Evolutionary conservation across 169 alveolate genomes (phyloP), one percentile per base, ranked within the genome.

Genomic region (Plasmodium adleri): DNA sequence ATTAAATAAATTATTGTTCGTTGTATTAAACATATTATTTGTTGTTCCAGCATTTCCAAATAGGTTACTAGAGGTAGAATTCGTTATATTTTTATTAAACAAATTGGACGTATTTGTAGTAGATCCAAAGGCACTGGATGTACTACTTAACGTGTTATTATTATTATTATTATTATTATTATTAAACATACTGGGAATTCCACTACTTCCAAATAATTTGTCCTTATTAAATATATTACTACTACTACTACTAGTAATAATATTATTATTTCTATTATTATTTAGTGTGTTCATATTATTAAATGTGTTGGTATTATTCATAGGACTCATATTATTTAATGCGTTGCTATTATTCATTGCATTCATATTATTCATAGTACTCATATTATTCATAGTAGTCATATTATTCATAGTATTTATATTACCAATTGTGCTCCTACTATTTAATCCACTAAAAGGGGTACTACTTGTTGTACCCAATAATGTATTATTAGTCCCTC

Each of bases 1-100:
- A 8, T 72, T 60, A 49, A 71, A 71, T 22, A 86, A 24, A 72
- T 47, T 86, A 47, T 54, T 74, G 39, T 26, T 47, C 15, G 60
- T 0, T 24, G 54, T 6, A 60, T 74, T 74, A 3, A 47, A n/a
- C 39, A 58, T 43, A 66, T 39, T 39, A 49, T 45, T 10, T 5
- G 87, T 8, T 20, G 72, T 28, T 28, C 54, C n/a, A 26, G 80
- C 6, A 72, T 39, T 56, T 12, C 70, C 59, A 39, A 72, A 72
- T 10, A 72, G 24, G 17, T 39, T 52, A 15, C 28, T 28, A n/a
- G 86, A 4, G 15, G 56, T 24, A 32, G 22, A 28, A 12, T 17
- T 13, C 2, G 67, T 1, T 24, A 47, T 2, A 49, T 71, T 71
- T 7, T 39, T 74, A 6, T 3, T 20, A 20, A 74, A 74, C 47